Evolutionary conservation across 2,329 filamentous ascomycete species (phyloP).

Genomic region (Aspergillus eucalypticola): DNA sequence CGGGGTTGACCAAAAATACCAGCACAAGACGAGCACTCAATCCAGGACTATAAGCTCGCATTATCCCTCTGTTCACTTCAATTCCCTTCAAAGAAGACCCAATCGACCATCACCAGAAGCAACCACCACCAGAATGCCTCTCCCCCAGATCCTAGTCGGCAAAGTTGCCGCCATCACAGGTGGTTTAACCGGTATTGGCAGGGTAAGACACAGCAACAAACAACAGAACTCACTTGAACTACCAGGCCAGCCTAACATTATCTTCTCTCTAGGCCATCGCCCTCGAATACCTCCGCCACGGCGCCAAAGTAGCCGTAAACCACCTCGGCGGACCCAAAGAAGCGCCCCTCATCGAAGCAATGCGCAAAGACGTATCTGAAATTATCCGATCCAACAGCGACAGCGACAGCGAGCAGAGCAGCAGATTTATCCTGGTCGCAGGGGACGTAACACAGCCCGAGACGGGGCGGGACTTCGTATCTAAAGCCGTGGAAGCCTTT

Average conservation of each 20-base stretch:
- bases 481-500: constrained; percentile 58
- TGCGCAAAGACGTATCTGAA: constrained; percentile 34
- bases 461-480: constrained; percentile 69
- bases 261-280: constrained; percentile 62
- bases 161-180: constrained; percentile 87
- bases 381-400: constrained; percentile 24
- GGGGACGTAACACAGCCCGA: constrained; percentile 77
- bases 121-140: constrained; percentile 7
- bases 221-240: no score
- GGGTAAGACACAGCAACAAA: constrained; percentile 37
- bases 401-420: constrained; percentile 21
- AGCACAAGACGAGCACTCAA: not conserved
- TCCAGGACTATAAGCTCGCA: not conserved
- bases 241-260: not conserved
- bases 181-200: constrained; percentile 81
- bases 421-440: constrained; percentile 63
- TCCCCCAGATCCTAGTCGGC: constrained; percentile 59
- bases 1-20: not conserved
- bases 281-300: constrained; percentile 74
- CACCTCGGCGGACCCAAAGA: constrained; percentile 60
- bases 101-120: not conserved
- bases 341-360: constrained; percentile 29
- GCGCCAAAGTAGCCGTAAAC: constrained; percentile 77
- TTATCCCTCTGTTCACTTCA: not conserved
- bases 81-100: not conserved